Percentiles rank a stretch among this genome's conserved stretches.
Evolutionary conservation across 164 flowering plant species (phyloP).

Genomic region (Dillenia turbinata): DNA sequence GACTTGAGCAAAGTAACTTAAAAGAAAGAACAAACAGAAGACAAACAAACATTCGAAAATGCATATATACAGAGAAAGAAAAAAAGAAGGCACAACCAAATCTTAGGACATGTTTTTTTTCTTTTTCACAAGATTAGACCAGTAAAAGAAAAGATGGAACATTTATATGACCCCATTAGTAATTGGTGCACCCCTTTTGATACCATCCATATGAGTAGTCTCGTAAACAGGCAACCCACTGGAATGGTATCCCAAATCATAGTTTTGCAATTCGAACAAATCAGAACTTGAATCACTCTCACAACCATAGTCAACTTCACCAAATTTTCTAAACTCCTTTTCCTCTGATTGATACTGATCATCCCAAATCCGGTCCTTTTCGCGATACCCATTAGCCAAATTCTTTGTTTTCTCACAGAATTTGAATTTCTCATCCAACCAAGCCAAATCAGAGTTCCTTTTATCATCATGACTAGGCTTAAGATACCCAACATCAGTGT

Average conservation of each 20-base stretch:
- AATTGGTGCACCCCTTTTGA: conserved; percentile 53
- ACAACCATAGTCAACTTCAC: conserved; percentile 45
- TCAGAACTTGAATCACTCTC: conserved; percentile 97
- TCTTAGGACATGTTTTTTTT: not conserved
- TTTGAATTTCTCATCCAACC: conserved; percentile 39
- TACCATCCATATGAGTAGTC: conserved; percentile 61
- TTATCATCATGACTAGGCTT: conserved; percentile 18
- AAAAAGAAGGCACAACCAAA: not conserved
- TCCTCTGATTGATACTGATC: conserved; percentile 20
- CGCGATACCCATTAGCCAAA: conserved; percentile 5
- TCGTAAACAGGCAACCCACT: conserved; percentile 82
- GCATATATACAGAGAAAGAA: not conserved
- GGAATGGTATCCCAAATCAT: conserved; percentile 55
- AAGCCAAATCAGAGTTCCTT: conserved; percentile 19
- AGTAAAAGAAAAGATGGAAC: not conserved
- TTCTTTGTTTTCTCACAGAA: conserved; percentile 24
- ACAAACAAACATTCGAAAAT: not conserved
- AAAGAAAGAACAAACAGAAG: not conserved
- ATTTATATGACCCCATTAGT: conserved; percentile 17
- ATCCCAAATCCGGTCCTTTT: conserved; percentile 28
- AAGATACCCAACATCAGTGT: conserved; percentile 12
- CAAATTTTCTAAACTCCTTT: conserved; percentile 22
- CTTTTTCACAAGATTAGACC: not conserved
- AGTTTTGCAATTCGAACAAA: conserved; percentile 79
- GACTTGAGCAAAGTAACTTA: no score